These are phyloP conservation scores for Russula emetica DNA, from an alignment of 768 basidiomycete genomes.

Conservation along the genomic window DNA sequence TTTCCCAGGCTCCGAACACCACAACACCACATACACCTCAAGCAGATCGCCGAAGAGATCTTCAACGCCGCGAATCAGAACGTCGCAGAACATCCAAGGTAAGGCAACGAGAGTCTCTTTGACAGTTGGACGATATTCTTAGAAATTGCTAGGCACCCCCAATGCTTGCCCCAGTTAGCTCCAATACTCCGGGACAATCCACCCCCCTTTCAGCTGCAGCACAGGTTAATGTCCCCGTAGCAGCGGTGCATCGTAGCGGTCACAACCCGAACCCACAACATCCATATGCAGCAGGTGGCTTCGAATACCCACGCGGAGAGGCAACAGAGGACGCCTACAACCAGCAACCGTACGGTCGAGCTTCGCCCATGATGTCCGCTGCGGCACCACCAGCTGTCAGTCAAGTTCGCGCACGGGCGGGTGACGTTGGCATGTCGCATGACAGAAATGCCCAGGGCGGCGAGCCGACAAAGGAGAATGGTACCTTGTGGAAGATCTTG, in stretches of 20 bases:
- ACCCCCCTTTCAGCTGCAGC: constrained; percentile 73
- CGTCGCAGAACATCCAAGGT: constrained; percentile 59
- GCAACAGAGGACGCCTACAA: constrained; percentile 55
- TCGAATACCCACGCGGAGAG: constrained; percentile 46
- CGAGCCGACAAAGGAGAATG: constrained; percentile 48
- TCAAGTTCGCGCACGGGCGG: constrained; percentile 64
- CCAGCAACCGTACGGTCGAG: constrained; percentile 66
- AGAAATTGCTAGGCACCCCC: constrained; percentile 58
- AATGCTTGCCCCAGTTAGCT: constrained; percentile 52
- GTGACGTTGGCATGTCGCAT: constrained; percentile 62
- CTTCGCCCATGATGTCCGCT: constrained; percentile 76
- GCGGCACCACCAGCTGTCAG: constrained; percentile 70
- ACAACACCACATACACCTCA: constrained; percentile 40
- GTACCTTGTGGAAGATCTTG: constrained; percentile 60
- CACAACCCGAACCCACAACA: constrained; percentile 49
- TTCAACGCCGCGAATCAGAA: constrained; percentile 52
- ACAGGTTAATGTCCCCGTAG: constrained; percentile 68
- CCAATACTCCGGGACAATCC: constrained; percentile 48
- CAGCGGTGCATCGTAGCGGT: constrained; percentile 43
- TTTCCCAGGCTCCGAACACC: constrained; percentile 60
- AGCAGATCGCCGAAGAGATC: constrained; percentile 55
- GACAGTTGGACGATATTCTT: constrained; percentile 69
- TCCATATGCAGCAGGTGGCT: constrained; percentile 68
- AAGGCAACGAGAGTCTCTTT: constrained; percentile 54
- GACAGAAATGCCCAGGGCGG: constrained; percentile 55